Percentiles rank a stretch among this genome's conserved stretches.
Conservation (phyloP, 192 early-diverging fungal species). For the Phlyctochytrium planicorne region DNA sequence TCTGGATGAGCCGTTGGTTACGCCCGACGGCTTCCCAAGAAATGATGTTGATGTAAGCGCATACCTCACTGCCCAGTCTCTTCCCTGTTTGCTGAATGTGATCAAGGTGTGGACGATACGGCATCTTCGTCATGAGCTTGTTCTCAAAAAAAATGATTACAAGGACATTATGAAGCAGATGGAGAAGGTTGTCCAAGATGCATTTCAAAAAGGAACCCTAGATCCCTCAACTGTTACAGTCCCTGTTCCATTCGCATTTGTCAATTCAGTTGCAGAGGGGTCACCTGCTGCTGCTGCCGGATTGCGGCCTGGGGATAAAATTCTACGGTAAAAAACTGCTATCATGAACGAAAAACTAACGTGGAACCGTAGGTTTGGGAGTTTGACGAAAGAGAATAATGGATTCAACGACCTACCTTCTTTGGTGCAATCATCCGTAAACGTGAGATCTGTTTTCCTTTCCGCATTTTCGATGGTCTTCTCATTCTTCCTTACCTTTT, state of each 20-base stretch:
- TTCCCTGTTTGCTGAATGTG: no score
- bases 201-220: no score
- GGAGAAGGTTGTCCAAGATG: conserved; percentile 44
- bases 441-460: no score
- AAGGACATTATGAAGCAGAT: conserved; percentile 55
- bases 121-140: conserved; percentile 48
- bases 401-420: background rate
- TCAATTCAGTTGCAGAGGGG: conserved; percentile 5
- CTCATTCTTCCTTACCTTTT: no score
- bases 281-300: conserved; percentile 19
- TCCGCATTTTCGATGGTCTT: background rate
- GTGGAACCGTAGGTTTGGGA: background rate
- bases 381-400: background rate
- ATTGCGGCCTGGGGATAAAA: conserved; percentile 6
- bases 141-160: conserved; percentile 51
- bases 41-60: conserved; percentile 71
- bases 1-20: conserved; percentile 54
- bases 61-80: no score
- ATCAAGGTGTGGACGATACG: conserved; percentile 53
- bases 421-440: background rate
- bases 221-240: no score
- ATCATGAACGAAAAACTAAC: background rate
- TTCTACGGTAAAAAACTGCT: conserved; percentile 14
- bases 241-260: conserved; percentile 9
- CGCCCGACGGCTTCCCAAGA: conserved; percentile 65